Conservation (phyloP, 768 basidiomycete genomes). For the Pulveroboletus sp. region DNA sequence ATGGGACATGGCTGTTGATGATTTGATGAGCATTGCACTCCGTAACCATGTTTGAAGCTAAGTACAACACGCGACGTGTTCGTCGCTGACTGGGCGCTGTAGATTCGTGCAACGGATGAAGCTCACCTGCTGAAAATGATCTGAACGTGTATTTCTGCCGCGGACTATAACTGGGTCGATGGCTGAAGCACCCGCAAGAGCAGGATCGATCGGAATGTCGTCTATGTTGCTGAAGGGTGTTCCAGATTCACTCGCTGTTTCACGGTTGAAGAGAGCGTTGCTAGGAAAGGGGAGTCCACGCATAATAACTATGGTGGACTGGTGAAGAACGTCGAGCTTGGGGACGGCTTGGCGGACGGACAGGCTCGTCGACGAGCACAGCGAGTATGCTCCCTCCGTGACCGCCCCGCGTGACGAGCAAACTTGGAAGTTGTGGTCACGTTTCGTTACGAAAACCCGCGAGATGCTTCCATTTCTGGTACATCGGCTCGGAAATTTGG, state of each 20-base stretch:
- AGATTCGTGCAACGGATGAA: conserved; percentile 15
- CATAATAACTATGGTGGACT: conserved; percentile 36
- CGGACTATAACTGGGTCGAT: conserved; percentile 51
- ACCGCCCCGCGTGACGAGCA: conserved; percentile 29
- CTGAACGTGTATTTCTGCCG: conserved; percentile 16
- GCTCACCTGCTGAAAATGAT: conserved; percentile 36
- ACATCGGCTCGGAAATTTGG: background rate
- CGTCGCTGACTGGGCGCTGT: conserved; percentile 21
- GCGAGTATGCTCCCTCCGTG: conserved; percentile 30
- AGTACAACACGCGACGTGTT: conserved; percentile 71
- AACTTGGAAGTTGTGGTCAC: conserved; percentile 26
- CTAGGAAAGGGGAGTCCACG: conserved; percentile 52
- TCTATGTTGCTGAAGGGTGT: conserved; percentile 54
- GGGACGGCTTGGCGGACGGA: conserved; percentile 10
- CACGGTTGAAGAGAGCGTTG: conserved; percentile 44
- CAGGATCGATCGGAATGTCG: conserved; percentile 81
- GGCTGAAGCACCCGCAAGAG: conserved; percentile 43
- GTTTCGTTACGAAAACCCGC: conserved; percentile 16
- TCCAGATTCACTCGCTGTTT: conserved; percentile 54
- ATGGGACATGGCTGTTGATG: conserved; percentile 22
- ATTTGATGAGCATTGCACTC: conserved; percentile 18
- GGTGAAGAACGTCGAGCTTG: conserved; percentile 14
- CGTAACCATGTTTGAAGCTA: conserved; percentile 23
- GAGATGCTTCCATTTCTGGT: conserved; percentile 9
- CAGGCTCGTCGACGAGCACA: conserved; percentile 37